Evolutionary conservation across 768 basidiomycete genomes (phyloP), one percentile per base, ranked within the genome.

Genomic region (Xanthoconium purpureum): DNA sequence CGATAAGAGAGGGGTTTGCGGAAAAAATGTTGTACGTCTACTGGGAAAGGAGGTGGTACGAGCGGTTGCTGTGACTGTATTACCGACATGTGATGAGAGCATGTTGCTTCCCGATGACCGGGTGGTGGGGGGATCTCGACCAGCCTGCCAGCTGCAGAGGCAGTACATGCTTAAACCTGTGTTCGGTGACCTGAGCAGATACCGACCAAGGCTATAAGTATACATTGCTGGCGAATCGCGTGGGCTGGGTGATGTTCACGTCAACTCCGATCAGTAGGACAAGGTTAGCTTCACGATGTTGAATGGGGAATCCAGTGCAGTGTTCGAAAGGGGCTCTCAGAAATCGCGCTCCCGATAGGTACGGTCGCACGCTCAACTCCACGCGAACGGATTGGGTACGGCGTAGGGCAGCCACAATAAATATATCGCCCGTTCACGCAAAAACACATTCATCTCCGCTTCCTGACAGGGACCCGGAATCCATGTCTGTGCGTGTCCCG

Each of bases 261-360:
- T 47, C 47, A 47, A 47, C 6, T 50, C 62, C 61, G 63, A 71
- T 69, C 63, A 64, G 39, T 50, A 39, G 52, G 52, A 70, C 70
- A 71, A 71, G 70, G 70, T 71, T 71, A 71, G 63, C 70, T 73
- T 71, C 54, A 37, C 6, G 53, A 48, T 33, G 43, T 54, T 38
- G 54, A 47, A 60, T 57, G 64, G 64, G 64, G 65, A 62, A 55
- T 62, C 52, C 43, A 49, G 28, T 51, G 61, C 56, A 38, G 56
- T 59, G 52, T 53, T 54, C n/a, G 47, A 61, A 62, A 62, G 52
- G 55, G 52, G 59, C 32, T 42, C 44, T 32, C 24, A 29, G 45
- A 50, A 10, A 30, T 56, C 39, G 59, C 58, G 50, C 59, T 52
- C 57, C 61, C 66, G 63, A 58, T 49, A 58, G 57, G 53, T 56